phyloP scores from a whole-genome alignment of 2,329 filamentous ascomycete genomes.

The Beauveria brongniartii region DNA sequence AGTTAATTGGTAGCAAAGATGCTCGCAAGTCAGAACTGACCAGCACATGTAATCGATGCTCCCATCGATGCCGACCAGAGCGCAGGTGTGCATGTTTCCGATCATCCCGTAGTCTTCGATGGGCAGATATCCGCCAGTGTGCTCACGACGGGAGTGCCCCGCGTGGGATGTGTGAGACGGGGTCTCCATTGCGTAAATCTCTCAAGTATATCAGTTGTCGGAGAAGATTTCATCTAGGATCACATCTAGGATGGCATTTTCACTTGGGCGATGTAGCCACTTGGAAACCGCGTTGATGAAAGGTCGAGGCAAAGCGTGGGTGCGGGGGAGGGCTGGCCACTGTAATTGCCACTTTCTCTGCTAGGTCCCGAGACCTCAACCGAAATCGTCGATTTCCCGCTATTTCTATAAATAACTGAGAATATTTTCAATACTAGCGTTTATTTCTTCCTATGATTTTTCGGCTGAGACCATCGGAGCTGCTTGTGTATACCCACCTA shows the following conservation, averaged over 20 bases:
- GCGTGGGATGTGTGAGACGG: slow-evolving; percentile 21
- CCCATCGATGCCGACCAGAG: slow-evolving; percentile 65
- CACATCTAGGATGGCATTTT: neutral
- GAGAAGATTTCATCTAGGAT: too few relatives aligned
- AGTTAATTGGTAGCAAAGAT: neutral
- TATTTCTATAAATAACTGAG: neutral
- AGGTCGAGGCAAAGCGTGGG: neutral
- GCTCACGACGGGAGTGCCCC: slow-evolving; percentile 23
- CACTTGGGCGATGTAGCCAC: neutral
- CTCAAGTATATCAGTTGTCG: too few relatives aligned
- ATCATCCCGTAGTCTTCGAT: slow-evolving; percentile 76
- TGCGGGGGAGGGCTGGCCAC: neutral
- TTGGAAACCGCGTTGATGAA: neutral
- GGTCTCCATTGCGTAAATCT: neutral
- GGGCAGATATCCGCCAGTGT: slow-evolving; percentile 43
- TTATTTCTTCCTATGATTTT: too few relatives aligned
- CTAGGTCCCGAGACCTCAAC: neutral
- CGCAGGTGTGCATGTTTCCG: slow-evolving; percentile 73
- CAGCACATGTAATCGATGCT: slow-evolving; percentile 74
- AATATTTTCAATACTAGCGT: too few relatives aligned
- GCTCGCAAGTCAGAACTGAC: slow-evolving; percentile 30
- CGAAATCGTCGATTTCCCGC: neutral
- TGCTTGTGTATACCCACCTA: too few relatives aligned
- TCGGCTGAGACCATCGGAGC: too few relatives aligned
- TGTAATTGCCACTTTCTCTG: neutral